Evolutionary conservation across 148 eudicot genomes (phyloP).

Genomic region (Rhododendron molle): DNA sequence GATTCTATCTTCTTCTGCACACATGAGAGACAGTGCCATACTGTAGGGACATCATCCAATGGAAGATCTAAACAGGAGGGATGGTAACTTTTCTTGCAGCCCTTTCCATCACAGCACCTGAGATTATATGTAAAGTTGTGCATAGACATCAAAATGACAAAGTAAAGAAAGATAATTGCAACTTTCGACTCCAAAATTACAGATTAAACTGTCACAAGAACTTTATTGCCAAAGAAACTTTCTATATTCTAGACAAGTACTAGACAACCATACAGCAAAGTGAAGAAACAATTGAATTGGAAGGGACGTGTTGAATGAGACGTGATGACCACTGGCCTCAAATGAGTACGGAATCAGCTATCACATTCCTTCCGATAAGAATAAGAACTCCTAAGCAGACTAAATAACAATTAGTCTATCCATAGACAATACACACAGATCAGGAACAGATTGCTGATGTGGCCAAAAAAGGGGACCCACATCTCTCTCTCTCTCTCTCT

Average conservation of each 20-base stretch:
- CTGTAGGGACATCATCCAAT: slow-evolving; percentile 29
- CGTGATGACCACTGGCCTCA: background rate
- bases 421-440: no score
- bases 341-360: background rate
- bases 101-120: slow-evolving; percentile 65
- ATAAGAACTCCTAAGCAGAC: background rate
- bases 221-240: background rate
- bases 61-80: slow-evolving; percentile 46
- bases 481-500: background rate
- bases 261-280: background rate
- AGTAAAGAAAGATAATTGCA: background rate
- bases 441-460: background rate
- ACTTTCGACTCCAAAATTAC: background rate
- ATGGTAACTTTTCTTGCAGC: slow-evolving; percentile 56
- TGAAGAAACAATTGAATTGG: background rate
- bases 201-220: background rate
- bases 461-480: background rate
- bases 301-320: background rate
- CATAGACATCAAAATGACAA: background rate
- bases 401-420: background rate
- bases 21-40: slow-evolving; percentile 42
- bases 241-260: background rate
- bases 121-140: slow-evolving; percentile 1
- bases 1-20: slow-evolving; percentile 43
- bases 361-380: background rate